Evolutionary conservation across 1,284 basidiomycete genomes (phyloP).

Genomic region (Leccinum fuscescens): DNA sequence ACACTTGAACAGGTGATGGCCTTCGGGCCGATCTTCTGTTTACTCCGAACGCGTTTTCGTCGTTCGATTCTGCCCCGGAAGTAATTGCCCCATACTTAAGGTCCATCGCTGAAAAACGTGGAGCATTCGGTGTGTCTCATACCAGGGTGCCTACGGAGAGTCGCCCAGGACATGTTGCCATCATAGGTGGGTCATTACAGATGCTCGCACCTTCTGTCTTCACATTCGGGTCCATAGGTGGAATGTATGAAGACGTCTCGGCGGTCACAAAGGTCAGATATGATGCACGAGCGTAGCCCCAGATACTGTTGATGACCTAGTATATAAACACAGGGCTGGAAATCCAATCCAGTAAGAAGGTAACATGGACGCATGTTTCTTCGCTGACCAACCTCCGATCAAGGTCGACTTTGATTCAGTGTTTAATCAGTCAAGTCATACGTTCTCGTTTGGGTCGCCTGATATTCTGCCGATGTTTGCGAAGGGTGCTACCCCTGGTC

Average conservation of each 20-base stretch:
- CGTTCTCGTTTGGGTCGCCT: slow-evolving; percentile 85
- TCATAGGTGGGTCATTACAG: slow-evolving; percentile 61
- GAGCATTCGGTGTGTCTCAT: slow-evolving; percentile 83
- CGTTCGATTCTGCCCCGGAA: slow-evolving; percentile 50
- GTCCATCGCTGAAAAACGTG: slow-evolving; percentile 61
- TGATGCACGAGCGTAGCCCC: neutral
- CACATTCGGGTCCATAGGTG: slow-evolving; percentile 42
- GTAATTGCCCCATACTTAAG: slow-evolving; percentile 80
- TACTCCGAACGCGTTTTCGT: slow-evolving; percentile 58
- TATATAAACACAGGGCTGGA: slow-evolving; percentile 66
- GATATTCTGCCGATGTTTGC: slow-evolving; percentile 91
- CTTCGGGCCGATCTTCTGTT: slow-evolving; percentile 83
- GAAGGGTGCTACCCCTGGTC: slow-evolving; percentile 68
- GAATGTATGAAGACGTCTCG: slow-evolving; percentile 92
- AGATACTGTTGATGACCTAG: slow-evolving; percentile 7
- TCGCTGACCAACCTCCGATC: slow-evolving; percentile 6
- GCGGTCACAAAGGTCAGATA: slow-evolving; percentile 76
- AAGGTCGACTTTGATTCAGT: slow-evolving; percentile 87
- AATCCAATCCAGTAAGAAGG: slow-evolving; percentile 74
- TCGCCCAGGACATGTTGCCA: slow-evolving; percentile 85
- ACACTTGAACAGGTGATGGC: slow-evolving; percentile 60
- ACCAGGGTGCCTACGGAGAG: slow-evolving; percentile 89
- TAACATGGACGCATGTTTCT: neutral
- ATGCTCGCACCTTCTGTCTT: neutral
- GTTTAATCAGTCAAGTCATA: slow-evolving; percentile 79